Base-by-base conservation (phyloP, 2,329 filamentous ascomycete genomes). In the Fusarium sp. region DNA sequence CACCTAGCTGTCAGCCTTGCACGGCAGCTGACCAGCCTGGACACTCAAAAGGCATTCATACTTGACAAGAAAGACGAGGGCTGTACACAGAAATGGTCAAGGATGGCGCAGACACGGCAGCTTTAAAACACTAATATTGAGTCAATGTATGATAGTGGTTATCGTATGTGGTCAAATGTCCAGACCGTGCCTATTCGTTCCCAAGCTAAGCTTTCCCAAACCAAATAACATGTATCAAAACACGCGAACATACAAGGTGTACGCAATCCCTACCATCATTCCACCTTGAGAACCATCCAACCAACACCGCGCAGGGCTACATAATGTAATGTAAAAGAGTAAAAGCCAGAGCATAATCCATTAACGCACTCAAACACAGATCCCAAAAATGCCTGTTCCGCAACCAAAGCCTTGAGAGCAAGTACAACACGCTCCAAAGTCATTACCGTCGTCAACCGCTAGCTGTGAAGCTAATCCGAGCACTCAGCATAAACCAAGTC, bases 401-500 rank as follows among this genome's bases (percentile, higher is more conserved):
- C 65, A 69, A 72, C 59, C 70, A 71, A 60, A 76, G 72, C 69
- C 59, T 62, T 58, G 63, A 60, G 63, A 74, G 72, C 71, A 58
- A 51, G 45, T 25, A 62, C 65, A 62, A 25, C 57, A 49, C 66
- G 70, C 75, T 60, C 67, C 40, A 63, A 74, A 72, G 68, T 76
- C 70, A 74, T 78, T 75, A 75, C 75, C 69, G 71, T 76, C 75
- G 64, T 77, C 65, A 74, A 70, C 71, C 70, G 57, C 65, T 61
- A 76, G 75, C 78, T 62, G 76, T 72, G 76, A 78, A 76, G 76
- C 76, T 24, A 59, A 66, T 70, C 38, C 49, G 70, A 67, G 68
- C 58, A 58, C 65, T 62, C 67, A 52, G 54, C 53, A 47, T 30
- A 44, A 43, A 22, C 64, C 62, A 59, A 58, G 59, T 47, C 74